Evolutionary conservation across 495 filamentous ascomycete genomes (phyloP).

Genomic region (Neurospora africana): DNA sequence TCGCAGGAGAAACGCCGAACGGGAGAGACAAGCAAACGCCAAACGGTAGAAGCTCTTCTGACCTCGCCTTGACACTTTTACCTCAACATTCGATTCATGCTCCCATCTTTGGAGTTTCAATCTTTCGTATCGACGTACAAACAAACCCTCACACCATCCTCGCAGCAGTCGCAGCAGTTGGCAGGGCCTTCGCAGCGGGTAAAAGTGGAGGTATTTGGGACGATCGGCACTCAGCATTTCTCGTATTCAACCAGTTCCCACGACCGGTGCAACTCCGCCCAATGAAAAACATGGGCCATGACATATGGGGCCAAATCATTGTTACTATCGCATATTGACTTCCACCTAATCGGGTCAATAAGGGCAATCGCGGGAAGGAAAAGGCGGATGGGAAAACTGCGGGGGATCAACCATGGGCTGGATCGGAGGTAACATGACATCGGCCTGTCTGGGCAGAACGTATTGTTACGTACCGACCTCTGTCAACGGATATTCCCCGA

Average conservation of each 20-base stretch:
- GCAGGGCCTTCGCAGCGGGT: not conserved
- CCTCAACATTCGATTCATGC: not conserved
- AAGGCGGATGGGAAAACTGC: not conserved
- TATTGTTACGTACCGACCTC: not conserved
- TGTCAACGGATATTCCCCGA: not conserved
- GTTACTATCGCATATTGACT: not conserved
- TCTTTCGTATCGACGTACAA: not conserved
- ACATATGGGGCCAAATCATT: not conserved
- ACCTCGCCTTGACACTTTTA: too few relatives aligned
- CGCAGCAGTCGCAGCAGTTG: not conserved
- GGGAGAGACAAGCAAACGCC: not conserved
- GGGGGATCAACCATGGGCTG: not conserved
- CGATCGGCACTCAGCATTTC: constrained; percentile 3
- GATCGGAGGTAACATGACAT: not conserved
- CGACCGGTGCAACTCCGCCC: not conserved
- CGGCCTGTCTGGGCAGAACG: not conserved
- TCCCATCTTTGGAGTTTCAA: not conserved
- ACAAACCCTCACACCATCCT: not conserved
- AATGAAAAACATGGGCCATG: not conserved
- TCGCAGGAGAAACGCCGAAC: not conserved
- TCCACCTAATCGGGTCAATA: not conserved
- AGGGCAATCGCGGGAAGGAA: not conserved
- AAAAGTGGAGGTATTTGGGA: not conserved
- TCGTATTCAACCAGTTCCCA: constrained; percentile 3
- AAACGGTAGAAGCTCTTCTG: not conserved